Evolutionary conservation across 2,329 filamentous ascomycete species (phyloP), one percentile per base, ranked within the genome.

Genomic region (Fusarium haematococcum): DNA sequence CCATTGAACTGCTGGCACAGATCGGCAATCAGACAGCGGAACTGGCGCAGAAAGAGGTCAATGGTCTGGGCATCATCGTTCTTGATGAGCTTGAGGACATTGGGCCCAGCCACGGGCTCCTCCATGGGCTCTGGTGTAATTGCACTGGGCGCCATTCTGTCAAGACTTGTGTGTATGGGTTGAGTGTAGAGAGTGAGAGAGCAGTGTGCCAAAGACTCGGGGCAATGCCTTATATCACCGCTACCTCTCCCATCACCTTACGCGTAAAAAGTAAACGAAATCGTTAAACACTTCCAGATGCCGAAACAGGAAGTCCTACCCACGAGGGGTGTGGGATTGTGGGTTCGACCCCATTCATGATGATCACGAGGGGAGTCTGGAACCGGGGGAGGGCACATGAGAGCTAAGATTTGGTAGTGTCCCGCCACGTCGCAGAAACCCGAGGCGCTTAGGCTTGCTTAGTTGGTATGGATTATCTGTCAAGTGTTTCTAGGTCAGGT

Each of bases 1-100:
- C 91, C 91, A 71, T 89, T 89, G 81, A 92, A 94, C 73, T 93
- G 91, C 79, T 93, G 87, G 76, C 91, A 93, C 4, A 94, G 82
- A 78, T 94, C 92, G 52, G 91, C 90, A 68, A 93, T 91, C 33
- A 93, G 82, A 59, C 88, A 83, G 64, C 91, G 85, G 78, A 92
- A 92, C 7, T 88, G 89, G 75, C 86, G 87, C 60, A 93, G 81
- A 2, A 91, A 89, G 23, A 88, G 79, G 58, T 90, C 86, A 62
- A 80, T 78, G 33, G 69, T 80, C 48, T 76, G 56, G 7, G 75
- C 45, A 57, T 79, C 77, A 39, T 79, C 76, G 13, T 74, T 78
- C 45, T 77, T 70, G 65, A 79, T 79, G 32, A 73, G 43, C 54
- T 79, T 79, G 67, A 79, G 63, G 23, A 78, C 71, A 9, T 58